Evolutionary conservation across 768 basidiomycete genomes (phyloP), one percentile per base, ranked within the genome.

Genomic region (Calocybe cyanea): DNA sequence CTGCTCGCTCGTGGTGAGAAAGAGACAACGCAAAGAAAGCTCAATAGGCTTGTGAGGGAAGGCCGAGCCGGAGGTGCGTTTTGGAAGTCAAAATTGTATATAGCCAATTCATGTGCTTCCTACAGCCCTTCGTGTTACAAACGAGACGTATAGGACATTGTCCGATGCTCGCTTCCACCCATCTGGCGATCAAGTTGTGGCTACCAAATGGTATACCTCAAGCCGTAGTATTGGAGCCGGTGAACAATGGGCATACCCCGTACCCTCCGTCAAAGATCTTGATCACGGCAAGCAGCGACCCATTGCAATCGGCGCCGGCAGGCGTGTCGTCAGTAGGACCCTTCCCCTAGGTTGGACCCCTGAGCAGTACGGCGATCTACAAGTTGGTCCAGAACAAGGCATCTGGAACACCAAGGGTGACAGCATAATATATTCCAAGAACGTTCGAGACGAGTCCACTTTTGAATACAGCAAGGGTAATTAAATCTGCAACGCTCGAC

Each of bases 191-290:
- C 80, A 72, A 52, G 62, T 87, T 14, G 65, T 87, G 43, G 83
- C 85, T n/a, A 87, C 85, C 9, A 87, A 87, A 58, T 85, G 85
- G 85, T 87, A 85, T 51, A 85, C 80, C 19, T 79, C 78, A 4
- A 51, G 41, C 3, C 77, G 85, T 6, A 81, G 80, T 40, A 66
- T 87, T 24, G 83, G 81, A 28, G 84, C 83, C 1, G 84, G 83
- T 1, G 86, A 87, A 68, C 82, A 78, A 33, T 87, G 85, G 86
- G 73, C 79, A 57, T 87, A 81, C 49, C 38, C 61, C 5, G 69
- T 83, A 19, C 81, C 82, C 9, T 65, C 62, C n/a, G 49, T 72
- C 17, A 56, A 64, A 7, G 57, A 63, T 30, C 53, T 70, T 30
- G 49, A 49, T 19, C 35, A 34, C 11, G 18, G 43, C 34, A 41